Evolutionary conservation across 129 eudicot species (phyloP).

Genomic region (Heracleum sosnowskyi): DNA sequence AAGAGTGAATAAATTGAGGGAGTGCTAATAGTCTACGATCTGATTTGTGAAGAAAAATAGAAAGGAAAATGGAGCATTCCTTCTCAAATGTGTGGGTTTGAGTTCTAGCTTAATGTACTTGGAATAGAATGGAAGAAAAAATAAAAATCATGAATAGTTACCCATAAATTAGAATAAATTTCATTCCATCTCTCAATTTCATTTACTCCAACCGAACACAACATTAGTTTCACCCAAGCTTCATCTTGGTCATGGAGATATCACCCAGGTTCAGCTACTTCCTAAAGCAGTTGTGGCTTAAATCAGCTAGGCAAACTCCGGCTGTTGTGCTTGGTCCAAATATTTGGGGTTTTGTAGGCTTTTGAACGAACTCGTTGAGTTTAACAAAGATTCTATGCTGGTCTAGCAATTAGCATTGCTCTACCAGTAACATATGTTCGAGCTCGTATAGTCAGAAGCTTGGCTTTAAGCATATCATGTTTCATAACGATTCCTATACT

Average conservation of each 20-base stretch:
- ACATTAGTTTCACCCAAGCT: too few species aligned
- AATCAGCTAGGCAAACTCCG: neutral
- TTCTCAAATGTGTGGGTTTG: neutral
- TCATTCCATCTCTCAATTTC: neutral
- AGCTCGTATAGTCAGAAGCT: neutral
- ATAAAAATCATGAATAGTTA: neutral
- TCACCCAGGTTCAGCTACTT: neutral
- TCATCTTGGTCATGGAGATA: too few species aligned
- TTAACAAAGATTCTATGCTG: neutral
- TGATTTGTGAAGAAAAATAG: neutral
- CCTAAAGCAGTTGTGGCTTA: neutral
- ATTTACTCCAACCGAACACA: neutral
- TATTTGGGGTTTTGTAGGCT: neutral
- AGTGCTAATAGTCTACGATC: neutral
- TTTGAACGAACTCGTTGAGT: neutral
- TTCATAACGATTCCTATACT: neutral
- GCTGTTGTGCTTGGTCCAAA: neutral
- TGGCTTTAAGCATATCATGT: neutral
- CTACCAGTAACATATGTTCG: neutral
- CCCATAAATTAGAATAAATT: neutral
- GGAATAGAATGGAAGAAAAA: neutral
- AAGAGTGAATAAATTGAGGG: neutral
- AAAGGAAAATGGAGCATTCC: neutral
- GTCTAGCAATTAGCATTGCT: neutral
- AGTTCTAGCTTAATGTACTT: neutral